Evolutionary conservation across 108 stramenopile species (phyloP), one percentile per base, ranked within the genome.

Genomic region (Fistulifera solaris): DNA sequence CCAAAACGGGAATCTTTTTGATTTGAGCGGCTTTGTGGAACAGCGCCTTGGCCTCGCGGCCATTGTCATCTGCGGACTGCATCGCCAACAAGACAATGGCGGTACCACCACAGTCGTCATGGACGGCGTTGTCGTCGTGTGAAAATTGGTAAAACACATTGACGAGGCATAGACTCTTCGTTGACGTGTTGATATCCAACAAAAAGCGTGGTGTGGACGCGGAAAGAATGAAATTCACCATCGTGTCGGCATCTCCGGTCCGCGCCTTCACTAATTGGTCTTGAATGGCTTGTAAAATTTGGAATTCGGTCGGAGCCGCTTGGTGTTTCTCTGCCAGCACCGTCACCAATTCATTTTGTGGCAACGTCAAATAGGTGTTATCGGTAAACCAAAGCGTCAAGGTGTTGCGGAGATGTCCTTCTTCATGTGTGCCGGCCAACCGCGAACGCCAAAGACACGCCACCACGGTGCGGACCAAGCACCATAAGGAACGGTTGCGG

Each of bases 221-320:
- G 3, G 31, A 35, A 3, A 35, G 31, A 35, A 35, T 35, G 31
- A 8, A 35, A 35, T 8, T 35, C 31, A 35, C 3, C 3, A 35
- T 35, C 6, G 31, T 8, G 8, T 3, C 8, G 3, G 31, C 31
- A 35, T 8, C 3, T 3, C 8, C 31, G 3, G 3, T 8, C 43
- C n/a, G 19, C 27, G 39, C 0, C n/a, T 47, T 18, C 22, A 19
- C 0, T 2, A 65, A 21, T 14, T 35, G 27, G 41, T 61, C 56
- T 17, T 67, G 63, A 19, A 88, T 19, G 21, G 75, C 80, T 6
- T 65, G 52, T n/a, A 88, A 55, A 50, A 88, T 77, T 65, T 88
- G 86, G 51, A 57, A 55, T 53, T 88, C 86, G 23, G 72, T 68
- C 3, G 86, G 86, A 11, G 86, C 86, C 19, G 86, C 82, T 54